A percentile compares a stretch with the other conserved stretches of the same genome.
phyloP scores from a whole-genome alignment of 2,329 filamentous ascomycete species.

The Microcyclospora tardicrescens region DNA sequence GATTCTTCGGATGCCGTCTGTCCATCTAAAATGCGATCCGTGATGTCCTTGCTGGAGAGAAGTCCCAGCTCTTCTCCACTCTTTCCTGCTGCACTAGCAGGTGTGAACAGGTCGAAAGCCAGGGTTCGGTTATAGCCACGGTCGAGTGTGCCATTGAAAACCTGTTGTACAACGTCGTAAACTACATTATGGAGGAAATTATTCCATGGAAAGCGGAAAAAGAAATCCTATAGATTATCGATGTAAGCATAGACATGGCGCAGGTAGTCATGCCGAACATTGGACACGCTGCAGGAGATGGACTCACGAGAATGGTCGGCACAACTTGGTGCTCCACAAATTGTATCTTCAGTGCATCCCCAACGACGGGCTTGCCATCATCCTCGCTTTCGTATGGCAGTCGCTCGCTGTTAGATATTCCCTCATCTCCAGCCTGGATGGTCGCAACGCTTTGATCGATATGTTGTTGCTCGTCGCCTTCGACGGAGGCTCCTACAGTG shows the following conservation, averaged over 20 bases:
- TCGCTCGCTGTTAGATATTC: conserved; percentile 12
- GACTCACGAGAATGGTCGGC: conserved; percentile 78
- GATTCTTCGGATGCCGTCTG: conserved; percentile 78
- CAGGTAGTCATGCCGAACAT: background rate
- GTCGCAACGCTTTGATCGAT: conserved; percentile 21
- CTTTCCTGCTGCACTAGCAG: conserved; percentile 11
- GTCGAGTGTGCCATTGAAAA: conserved; percentile 97
- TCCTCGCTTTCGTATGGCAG: conserved; percentile 42
- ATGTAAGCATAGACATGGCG: conserved; percentile 1
- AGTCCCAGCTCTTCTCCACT: conserved; percentile 14
- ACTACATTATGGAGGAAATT: conserved; percentile 99
- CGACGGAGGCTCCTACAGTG: conserved; percentile 2
- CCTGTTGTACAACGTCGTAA: conserved; percentile 96
- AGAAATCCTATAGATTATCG: conserved; percentile 58
- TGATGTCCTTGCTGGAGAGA: conserved; percentile 67
- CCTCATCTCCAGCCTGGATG: conserved; percentile 15
- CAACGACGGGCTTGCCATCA: conserved; percentile 67
- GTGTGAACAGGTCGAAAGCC: conserved; percentile 71
- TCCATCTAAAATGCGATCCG: conserved; percentile 80
- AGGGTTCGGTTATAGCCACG: conserved; percentile 82
- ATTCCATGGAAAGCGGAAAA: conserved; percentile 98
- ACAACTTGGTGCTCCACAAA: conserved; percentile 93
- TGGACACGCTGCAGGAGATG: background rate
- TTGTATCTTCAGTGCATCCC: conserved; percentile 87
- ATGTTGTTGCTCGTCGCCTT: conserved; percentile 6